phyloP scores from a whole-genome alignment of 495 filamentous ascomycete species.

The Poronia punctata region DNA sequence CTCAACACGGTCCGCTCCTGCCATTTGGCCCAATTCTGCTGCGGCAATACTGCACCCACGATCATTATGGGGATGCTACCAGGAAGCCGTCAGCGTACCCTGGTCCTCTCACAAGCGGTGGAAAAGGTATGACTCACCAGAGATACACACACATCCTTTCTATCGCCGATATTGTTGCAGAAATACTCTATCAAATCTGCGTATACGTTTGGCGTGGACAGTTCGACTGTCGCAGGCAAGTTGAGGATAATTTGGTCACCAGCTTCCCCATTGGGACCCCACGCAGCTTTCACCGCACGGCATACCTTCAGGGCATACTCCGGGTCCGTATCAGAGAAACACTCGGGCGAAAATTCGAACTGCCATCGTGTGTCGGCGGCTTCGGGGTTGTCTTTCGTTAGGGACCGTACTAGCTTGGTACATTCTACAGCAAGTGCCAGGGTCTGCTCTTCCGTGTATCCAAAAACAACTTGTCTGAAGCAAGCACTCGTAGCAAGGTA shows the following conservation, averaged over 20 bases:
- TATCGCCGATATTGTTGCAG: constrained; percentile 61
- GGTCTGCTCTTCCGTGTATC: constrained; percentile 62
- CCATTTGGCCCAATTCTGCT: constrained; percentile 12
- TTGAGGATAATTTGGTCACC: constrained; percentile 71
- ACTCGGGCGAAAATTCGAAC: constrained; percentile 80
- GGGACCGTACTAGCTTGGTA: constrained; percentile 64
- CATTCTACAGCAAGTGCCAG: constrained; percentile 67
- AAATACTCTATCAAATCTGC: constrained; percentile 86
- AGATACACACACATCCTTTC: constrained; percentile 66
- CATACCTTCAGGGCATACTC: constrained; percentile 70
- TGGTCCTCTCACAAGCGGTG: too few species aligned
- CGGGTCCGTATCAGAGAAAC: constrained; percentile 72
- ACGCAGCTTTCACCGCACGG: constrained; percentile 75
- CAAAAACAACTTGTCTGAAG: constrained; percentile 71
- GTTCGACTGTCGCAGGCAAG: constrained; percentile 77
- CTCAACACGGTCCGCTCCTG: constrained; percentile 16
- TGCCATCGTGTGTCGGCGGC: constrained; percentile 66
- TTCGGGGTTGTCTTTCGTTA: constrained; percentile 76
- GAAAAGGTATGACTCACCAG: too few species aligned
- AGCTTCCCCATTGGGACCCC: constrained; percentile 62
- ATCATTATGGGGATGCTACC: constrained; percentile 8
- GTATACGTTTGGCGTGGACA: constrained; percentile 78
- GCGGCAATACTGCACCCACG: constrained; percentile 10
- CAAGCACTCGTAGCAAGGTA: constrained; percentile 77
- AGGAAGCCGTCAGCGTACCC: too few species aligned